Percentiles rank a stretch among this genome's conserved stretches.
Evolutionary conservation across 2,329 filamentous ascomycete species (phyloP).

Genomic region (Talaromyces pinophilus): DNA sequence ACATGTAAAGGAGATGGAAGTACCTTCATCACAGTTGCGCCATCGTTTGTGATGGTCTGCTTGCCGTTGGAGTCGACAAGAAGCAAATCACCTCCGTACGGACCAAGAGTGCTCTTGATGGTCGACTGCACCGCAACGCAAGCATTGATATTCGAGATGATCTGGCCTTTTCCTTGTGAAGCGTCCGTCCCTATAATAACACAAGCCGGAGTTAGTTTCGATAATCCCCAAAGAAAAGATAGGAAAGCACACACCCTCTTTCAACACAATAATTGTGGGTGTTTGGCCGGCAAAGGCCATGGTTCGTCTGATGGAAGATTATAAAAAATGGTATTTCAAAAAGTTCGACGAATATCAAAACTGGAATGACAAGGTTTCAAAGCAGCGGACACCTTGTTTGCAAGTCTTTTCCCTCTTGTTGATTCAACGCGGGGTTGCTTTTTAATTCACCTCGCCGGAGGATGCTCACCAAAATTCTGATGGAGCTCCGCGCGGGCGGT

Average conservation of each 20-base stretch:
- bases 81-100: conserved; percentile 93
- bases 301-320: conserved; percentile 32
- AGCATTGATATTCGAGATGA: conserved; percentile 97
- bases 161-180: conserved; percentile 94
- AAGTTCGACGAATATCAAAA: not conserved
- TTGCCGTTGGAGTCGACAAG: conserved; percentile 93
- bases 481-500: conserved; percentile 39
- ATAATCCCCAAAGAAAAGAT: not conserved
- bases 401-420: conserved; percentile 31
- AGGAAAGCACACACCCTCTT: conserved; percentile 72
- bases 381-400: not conserved
- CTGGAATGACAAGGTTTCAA: not conserved
- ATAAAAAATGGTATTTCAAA: not conserved
- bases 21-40: conserved; percentile 97
- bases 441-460: conserved; percentile 45
- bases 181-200: conserved; percentile 77
- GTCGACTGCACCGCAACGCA: conserved; percentile 94
- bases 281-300: conserved; percentile 99
- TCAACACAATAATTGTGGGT: conserved; percentile 96
- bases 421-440: conserved; percentile 31
- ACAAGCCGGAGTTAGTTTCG: not conserved
- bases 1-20: not conserved
- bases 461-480: conserved; percentile 44
- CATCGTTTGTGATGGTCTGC: conserved; percentile 98
- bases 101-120: conserved; percentile 92